Evolutionary conservation across 129 eudicot genomes (phyloP).

Genomic region (Flaveria brownii): DNA sequence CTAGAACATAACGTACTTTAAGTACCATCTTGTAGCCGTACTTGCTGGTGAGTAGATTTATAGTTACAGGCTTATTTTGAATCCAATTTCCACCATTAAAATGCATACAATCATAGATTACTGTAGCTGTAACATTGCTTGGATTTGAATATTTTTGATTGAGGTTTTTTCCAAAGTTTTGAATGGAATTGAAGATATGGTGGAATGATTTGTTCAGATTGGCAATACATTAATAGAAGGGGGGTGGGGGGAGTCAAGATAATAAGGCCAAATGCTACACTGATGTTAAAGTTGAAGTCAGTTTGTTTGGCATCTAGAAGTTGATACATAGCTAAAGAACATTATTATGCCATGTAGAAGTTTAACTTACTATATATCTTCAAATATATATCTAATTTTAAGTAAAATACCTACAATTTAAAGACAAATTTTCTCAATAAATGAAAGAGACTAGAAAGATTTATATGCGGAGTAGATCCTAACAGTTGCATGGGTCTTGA

Average conservation of each 20-base stretch:
- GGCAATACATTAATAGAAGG: neutral
- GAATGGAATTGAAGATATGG: neutral
- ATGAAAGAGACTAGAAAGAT: slow-evolving; percentile 27
- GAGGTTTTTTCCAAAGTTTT: neutral
- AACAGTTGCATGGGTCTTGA: slow-evolving; percentile 80
- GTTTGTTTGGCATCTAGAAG: no score
- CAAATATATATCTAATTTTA: slow-evolving; percentile 15
- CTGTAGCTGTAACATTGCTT: neutral
- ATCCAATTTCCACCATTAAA: neutral
- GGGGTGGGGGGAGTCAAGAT: no score
- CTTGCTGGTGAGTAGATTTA: slow-evolving; percentile 16
- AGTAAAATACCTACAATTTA: slow-evolving; percentile 33
- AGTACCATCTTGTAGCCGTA: neutral
- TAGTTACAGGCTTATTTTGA: slow-evolving; percentile 22
- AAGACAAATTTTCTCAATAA: slow-evolving; percentile 26
- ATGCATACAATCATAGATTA: slow-evolving; percentile 11
- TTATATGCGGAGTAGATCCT: slow-evolving; percentile 60
- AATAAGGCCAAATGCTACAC: no score
- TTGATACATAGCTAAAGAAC: no score
- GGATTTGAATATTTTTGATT: neutral
- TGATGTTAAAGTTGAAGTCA: no score
- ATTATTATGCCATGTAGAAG: no score
- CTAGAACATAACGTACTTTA: slow-evolving; percentile 24
- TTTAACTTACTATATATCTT: slow-evolving; percentile 25
- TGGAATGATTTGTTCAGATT: slow-evolving; percentile 3